Evolutionary conservation across 345 rosid species (phyloP).

Genomic region (Jatropha curcas): DNA sequence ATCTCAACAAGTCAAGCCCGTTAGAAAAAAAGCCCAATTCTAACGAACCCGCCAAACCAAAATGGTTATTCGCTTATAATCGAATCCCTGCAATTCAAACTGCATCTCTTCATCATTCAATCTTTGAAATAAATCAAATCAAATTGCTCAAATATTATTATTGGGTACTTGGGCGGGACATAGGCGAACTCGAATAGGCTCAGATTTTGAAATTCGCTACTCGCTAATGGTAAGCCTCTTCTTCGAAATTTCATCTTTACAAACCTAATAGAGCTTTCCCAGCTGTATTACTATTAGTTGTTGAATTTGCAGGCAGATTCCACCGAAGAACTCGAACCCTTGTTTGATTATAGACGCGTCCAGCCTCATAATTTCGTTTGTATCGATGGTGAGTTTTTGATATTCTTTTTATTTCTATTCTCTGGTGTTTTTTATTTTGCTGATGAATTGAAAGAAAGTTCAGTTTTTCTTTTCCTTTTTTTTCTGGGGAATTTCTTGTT

Average conservation of each 20-base stretch:
- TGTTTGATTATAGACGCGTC: constrained; percentile 75
- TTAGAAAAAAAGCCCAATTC: neutral
- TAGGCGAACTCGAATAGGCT: neutral
- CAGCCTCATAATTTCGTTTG: constrained; percentile 49
- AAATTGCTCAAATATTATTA: neutral
- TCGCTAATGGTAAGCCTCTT: constrained; percentile 6
- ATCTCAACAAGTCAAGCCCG: too few species aligned
- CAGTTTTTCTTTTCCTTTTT: neutral
- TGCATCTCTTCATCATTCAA: neutral
- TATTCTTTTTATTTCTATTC: constrained; percentile 6
- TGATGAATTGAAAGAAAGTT: neutral
- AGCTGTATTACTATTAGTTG: neutral
- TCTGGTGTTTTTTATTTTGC: neutral
- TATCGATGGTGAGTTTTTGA: constrained; percentile 46
- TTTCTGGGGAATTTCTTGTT: neutral
- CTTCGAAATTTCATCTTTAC: neutral
- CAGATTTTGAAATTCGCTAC: neutral
- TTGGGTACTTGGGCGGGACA: neutral
- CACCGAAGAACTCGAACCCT: constrained; percentile 68
- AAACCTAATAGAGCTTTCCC: neutral
- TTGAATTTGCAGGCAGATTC: constrained; percentile 47
- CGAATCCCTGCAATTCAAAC: neutral
- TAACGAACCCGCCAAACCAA: neutral
- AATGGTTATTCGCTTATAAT: neutral
- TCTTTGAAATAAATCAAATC: neutral